Base-by-base conservation (phyloP, 345 rosid species). In the Euphorbia tirucalli region DNA sequence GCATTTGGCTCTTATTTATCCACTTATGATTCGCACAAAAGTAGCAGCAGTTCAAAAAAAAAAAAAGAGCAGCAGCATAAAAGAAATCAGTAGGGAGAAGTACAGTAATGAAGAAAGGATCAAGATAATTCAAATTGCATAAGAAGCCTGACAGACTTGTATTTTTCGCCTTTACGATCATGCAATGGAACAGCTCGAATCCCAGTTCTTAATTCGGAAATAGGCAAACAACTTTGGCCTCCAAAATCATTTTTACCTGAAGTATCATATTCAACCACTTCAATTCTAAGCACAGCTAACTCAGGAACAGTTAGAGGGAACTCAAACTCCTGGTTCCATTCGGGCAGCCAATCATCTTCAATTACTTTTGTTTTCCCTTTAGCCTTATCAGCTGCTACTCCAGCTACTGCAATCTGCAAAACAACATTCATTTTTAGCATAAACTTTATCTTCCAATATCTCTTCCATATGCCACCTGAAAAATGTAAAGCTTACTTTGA, bases 391-490 rank as follows among this genome's bases (percentile, higher is more conserved):
- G 63, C 75, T 3, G 85, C 77, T 2, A 76, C 85, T 63, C 90
- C 92, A 4, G 85, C 89, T 15, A 86, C 82, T 48, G 83, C 85
- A 41, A 90, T 75, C 90, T 89, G 79, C 58, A 61, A 58, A 7
- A 1, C 11, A 55, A 19, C 11, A 35, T 3, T 35, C 3, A 35
- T 35, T 35, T 35, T 35, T 35, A 7, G 3, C 39, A 35, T 35
- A 35, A 35, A 35, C n/a, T n/a, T n/a, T n/a, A n/a, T n/a, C n/a
- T n/a, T n/a, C n/a, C n/a, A n/a, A n/a, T n/a, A n/a, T 35, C 39
- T 35, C 39, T 35, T 35, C 39, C n/a, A n/a, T n/a, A n/a, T n/a
- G n/a, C n/a, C n/a, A n/a, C n/a, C 39, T 35, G 39, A 35, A 35
- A 3, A 35, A 35, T 35, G 39, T n/a, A n/a, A n/a, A 22, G 58